Evolutionary conservation across 2,329 filamentous ascomycete species (phyloP), one percentile per base, ranked within the genome.

Genomic region (Sclerotinia nivalis): DNA sequence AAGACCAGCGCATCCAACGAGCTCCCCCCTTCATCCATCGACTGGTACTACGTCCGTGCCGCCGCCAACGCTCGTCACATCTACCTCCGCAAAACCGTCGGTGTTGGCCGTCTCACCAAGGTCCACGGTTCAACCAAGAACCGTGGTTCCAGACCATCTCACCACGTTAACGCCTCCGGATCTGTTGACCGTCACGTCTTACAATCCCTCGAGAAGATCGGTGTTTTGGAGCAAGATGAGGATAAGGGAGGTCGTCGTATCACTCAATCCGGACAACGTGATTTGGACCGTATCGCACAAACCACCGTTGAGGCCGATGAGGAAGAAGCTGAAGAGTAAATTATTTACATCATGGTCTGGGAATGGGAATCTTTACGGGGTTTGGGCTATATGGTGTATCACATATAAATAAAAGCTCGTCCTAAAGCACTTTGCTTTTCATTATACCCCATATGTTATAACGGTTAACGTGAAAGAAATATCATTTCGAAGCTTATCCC

Each of bases 81-180:
- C 88, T 99, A 99, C 89, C 88, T 99, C 84, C 92, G 96, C 87
- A 99, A 99, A 89, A 97, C 94, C 75, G 94, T 99, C 82, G 96
- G 96, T 88, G 93, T 99, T 78, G 96, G 96, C 85, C 93, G 96
- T 82, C 90, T 99, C 79, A 92, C 95, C 84, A 97, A 97, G 88
- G 92, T 91, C 76, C 96, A 99, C 89, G 96, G 93, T 80, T 91
- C 89, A 79, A 91, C 92, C 87, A 97, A 97, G 91, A 99, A 98
- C 91, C 93, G 96, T 79, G 96, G 96, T 80, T 89, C 89, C 79
- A 89, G 91, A 78, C 96, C 96, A 82, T 93, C 90, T 76, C 91
- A 97, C 86, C 96, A 99, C 89, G 93, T 97, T 80, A 92, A 97
- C 82, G 96, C 94, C 83, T 94, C 91, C 78, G 95, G 95, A 83